Base-by-base conservation (phyloP, 768 basidiomycete genomes). In the Royoungia palumana region DNA sequence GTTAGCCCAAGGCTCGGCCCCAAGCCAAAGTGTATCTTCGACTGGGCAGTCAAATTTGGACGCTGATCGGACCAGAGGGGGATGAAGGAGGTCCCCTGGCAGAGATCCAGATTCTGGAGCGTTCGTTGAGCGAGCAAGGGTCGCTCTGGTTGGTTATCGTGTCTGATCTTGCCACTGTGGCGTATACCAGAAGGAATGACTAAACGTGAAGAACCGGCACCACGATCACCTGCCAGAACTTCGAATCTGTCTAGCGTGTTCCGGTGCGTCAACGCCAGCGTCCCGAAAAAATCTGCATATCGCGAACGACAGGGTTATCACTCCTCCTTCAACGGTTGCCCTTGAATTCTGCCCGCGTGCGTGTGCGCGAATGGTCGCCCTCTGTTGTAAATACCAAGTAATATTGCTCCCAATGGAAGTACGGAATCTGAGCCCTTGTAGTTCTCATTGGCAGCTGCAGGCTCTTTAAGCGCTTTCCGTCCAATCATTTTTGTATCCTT, bases 11-110 rank as follows among this genome's bases (percentile, higher is more conserved):
- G n/a, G n/a, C n/a, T n/a, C n/a, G n/a, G n/a, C n/a, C n/a, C n/a
- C n/a, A 67, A 40, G 68, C 67, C 24, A 61, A 60, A 48, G 55
- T 49, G 6, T 77, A 74, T 53, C 63, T 85, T 16, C 51, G 51
- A 21, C 58, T 77, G 46, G 73, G 78, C 10, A 65, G 58, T 12
- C 56, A 63, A 6, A 62, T 83, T 5, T 68, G 82, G 50, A 51
- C 54, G 16, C 65, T 80, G 14, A 72, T 82, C 44, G 85, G 85
- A 4, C 59, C 62, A 1, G 86, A 87, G 66, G 86, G 85, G 14
- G 85, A 87, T 52, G 70, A 71, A 11, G n/a, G n/a, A n/a, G 74
- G 68, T 38, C 83, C 84, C 22, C 56, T 81, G 22, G 67, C 71
- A 46, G 85, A 87, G 59, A 70, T 82, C 5, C 55, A 60, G 22